Evolutionary conservation across 2,329 filamentous ascomycete genomes (phyloP).

Genomic region (Cladosporium cucumerinum): DNA sequence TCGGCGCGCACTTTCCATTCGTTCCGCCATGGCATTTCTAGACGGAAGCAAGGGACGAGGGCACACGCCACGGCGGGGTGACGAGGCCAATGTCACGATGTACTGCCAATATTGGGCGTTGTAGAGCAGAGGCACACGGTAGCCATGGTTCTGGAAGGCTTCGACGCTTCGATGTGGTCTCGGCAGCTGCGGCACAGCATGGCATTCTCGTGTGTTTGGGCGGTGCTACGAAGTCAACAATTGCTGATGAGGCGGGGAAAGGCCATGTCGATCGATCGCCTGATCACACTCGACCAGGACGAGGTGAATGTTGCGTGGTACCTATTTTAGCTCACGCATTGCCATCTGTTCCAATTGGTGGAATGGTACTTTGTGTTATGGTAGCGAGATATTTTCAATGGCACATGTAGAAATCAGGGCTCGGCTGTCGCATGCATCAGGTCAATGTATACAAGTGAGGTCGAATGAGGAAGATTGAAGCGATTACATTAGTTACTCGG

Average conservation of each 20-base stretch:
- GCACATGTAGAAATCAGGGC: not conserved
- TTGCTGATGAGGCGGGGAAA: not conserved
- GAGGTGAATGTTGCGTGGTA: not conserved
- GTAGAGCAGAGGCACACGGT: not conserved
- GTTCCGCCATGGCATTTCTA: slow-evolving; percentile 2
- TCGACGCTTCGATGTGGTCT: slow-evolving; percentile 5
- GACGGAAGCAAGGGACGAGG: slow-evolving; percentile 5
- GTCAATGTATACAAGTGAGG: no score
- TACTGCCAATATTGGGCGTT: not conserved
- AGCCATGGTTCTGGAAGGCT: slow-evolving; percentile 15
- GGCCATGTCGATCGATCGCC: not conserved
- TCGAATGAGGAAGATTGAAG: not conserved
- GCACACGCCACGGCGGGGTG: slow-evolving; percentile 2
- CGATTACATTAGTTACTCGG: not conserved
- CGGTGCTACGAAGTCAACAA: not conserved
- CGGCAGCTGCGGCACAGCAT: not conserved
- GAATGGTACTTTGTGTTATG: not conserved
- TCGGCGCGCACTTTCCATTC: not conserved
- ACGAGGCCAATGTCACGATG: slow-evolving; percentile 10
- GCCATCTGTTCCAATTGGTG: not conserved
- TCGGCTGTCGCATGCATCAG: not conserved
- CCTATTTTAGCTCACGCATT: not conserved
- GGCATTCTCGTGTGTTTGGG: slow-evolving; percentile 8
- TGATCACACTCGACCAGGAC: not conserved
- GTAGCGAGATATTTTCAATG: not conserved